A percentile compares a stretch with the other conserved stretches of the same genome.
phyloP scores from a whole-genome alignment of 163 green algal genomes.

The Chlorella variabilis region DNA sequence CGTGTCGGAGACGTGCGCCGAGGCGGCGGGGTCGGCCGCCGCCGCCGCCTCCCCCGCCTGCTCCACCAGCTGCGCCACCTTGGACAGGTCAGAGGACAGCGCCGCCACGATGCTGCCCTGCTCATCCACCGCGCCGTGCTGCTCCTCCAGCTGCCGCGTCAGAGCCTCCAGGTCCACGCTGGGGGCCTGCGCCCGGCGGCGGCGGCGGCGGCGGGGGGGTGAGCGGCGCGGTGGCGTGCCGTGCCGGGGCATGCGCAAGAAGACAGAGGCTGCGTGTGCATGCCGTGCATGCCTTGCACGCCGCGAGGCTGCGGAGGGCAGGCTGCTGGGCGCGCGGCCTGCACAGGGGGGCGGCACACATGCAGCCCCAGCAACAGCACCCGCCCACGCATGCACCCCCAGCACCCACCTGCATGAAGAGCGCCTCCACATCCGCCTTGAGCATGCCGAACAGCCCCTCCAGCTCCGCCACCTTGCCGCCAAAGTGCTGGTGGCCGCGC shows the following conservation, averaged over 20 bases:
- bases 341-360: no score
- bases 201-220: no score
- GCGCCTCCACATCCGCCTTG: constrained; percentile 82
- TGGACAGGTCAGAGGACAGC: constrained; percentile 34
- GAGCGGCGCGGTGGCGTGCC: no score
- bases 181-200: constrained; percentile 62
- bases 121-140: constrained; percentile 65
- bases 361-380: no score
- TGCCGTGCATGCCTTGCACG: no score
- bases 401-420: constrained; percentile 83
- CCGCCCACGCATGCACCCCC: no score
- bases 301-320: no score
- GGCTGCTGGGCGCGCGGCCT: no score
- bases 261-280: no score
- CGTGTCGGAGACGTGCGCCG: constrained; percentile 57
- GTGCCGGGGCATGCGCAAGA: no score
- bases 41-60: constrained; percentile 63
- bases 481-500: constrained; percentile 73
- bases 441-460: constrained; percentile 74
- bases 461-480: constrained; percentile 80
- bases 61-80: constrained; percentile 76
- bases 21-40: constrained; percentile 31
- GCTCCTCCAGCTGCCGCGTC: constrained; percentile 58
- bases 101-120: constrained; percentile 56
- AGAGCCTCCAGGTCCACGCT: constrained; percentile 83